phyloP scores from a whole-genome alignment of 148 eudicot genomes.

The Rhododendron ferrugineum region DNA sequence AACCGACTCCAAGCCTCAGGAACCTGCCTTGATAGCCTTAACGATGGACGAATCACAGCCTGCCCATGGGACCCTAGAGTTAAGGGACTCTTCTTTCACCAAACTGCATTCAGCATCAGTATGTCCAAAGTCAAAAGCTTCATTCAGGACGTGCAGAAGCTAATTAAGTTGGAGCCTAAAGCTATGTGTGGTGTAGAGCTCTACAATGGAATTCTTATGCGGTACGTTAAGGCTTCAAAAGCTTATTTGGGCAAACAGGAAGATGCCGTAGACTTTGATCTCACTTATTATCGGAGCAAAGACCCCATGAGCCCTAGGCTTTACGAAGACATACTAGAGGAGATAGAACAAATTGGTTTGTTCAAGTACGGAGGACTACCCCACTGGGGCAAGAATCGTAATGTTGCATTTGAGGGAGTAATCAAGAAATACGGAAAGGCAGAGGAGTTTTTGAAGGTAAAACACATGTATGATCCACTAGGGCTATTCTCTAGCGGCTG shows the following conservation, averaged over 20 bases:
- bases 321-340: conserved; percentile 46
- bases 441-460: conserved; percentile 42
- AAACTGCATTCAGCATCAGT: conserved; percentile 47
- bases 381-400: conserved; percentile 93
- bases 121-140: conserved; percentile 51
- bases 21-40: conserved; percentile 43
- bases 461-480: conserved; percentile 54
- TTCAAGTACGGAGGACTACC: conserved; percentile 73
- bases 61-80: conserved; percentile 76
- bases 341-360: conserved; percentile 72
- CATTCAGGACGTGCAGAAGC: conserved; percentile 59
- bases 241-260: conserved; percentile 78
- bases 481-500: conserved; percentile 74
- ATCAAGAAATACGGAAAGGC: conserved; percentile 48
- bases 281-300: conserved; percentile 67
- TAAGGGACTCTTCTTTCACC: conserved; percentile 50
- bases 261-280: conserved; percentile 72
- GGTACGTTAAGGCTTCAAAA: conserved; percentile 66
- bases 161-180: conserved; percentile 43
- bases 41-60: conserved; percentile 26
- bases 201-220: conserved; percentile 68
- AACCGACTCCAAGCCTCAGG: conserved; percentile 75
- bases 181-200: conserved; percentile 57
- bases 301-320: conserved; percentile 56
- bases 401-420: conserved; percentile 57